A percentile compares a stretch with the other conserved stretches of the same genome.
Conservation (phyloP, 176 grass and related monocot species). For the Eremochloa ophiuroides region DNA sequence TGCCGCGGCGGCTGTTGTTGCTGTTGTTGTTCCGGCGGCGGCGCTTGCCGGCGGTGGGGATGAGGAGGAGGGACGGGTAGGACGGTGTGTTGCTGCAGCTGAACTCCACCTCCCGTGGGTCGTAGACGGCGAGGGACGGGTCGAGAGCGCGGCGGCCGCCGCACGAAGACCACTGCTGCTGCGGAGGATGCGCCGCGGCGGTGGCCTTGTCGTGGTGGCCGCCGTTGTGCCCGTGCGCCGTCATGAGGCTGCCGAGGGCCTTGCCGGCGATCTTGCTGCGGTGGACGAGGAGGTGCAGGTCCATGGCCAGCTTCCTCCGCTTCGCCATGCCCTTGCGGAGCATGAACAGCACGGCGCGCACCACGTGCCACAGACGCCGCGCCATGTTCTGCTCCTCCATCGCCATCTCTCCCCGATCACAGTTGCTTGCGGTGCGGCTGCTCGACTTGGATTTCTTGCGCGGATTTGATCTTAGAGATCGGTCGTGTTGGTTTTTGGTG, state of each 20-base stretch:
- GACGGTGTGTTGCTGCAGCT: slow-evolving; percentile 92
- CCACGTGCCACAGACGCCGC: slow-evolving; percentile 60
- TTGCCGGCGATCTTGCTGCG: slow-evolving; percentile 92
- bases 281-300: slow-evolving; percentile 66
- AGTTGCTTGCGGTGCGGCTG: background rate
- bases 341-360: slow-evolving; percentile 75
- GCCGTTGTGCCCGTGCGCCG: slow-evolving; percentile 31
- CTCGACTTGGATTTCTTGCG: background rate
- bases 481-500: background rate
- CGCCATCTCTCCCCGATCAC: background rate
- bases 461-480: background rate
- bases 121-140: slow-evolving; percentile 32
- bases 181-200: background rate
- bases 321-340: slow-evolving; percentile 70
- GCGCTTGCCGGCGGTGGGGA: slow-evolving; percentile 20
- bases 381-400: slow-evolving; percentile 46
- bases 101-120: slow-evolving; percentile 72
- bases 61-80: slow-evolving; percentile 41
- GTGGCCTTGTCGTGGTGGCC: slow-evolving; percentile 18
- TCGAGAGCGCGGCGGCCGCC: slow-evolving; percentile 19
- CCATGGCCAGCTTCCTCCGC: slow-evolving; percentile 77
- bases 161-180: slow-evolving; percentile 29
- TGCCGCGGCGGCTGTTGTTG: slow-evolving; percentile 5
- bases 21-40: slow-evolving; percentile 18
- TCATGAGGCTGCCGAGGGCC: slow-evolving; percentile 57